A percentile compares a stretch with the other conserved stretches of the same genome.
Evolutionary conservation across 768 basidiomycete species (phyloP).

Genomic region (Kockovaella imperatae): DNA sequence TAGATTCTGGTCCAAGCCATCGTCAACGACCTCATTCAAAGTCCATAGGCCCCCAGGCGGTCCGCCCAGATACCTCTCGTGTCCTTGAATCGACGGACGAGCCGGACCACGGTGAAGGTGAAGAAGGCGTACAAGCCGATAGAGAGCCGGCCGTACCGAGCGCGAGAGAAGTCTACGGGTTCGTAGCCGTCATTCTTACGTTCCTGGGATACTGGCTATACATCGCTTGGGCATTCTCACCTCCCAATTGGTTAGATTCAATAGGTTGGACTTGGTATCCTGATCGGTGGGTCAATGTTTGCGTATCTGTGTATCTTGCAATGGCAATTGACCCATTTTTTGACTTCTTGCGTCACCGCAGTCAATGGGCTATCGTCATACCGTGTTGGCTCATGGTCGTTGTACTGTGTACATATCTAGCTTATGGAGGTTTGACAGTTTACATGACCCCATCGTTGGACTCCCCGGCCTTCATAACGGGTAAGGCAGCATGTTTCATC

Average conservation of each 20-base stretch:
- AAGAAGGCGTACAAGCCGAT: too few relatives aligned
- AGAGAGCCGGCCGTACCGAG: slow-evolving; percentile 33
- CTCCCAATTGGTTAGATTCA: slow-evolving; percentile 15
- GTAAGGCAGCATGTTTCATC: slow-evolving; percentile 13
- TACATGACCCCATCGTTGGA: slow-evolving; percentile 32
- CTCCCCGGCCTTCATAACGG: slow-evolving; percentile 30
- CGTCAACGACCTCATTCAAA: neutral
- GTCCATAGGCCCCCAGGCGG: neutral
- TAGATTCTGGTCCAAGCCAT: neutral
- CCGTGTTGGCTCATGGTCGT: slow-evolving; percentile 41
- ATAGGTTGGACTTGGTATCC: slow-evolving; percentile 40
- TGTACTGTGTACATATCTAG: slow-evolving; percentile 37
- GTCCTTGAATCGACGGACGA: too few relatives aligned
- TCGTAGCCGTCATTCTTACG: slow-evolving; percentile 38
- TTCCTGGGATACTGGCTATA: slow-evolving; percentile 27
- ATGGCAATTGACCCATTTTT: too few relatives aligned
- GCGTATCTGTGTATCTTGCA: too few relatives aligned
- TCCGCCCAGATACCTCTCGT: too few relatives aligned
- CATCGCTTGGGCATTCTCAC: slow-evolving; percentile 39
- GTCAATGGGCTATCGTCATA: slow-evolving; percentile 41
- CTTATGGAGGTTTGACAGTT: slow-evolving; percentile 32
- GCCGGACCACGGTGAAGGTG: neutral
- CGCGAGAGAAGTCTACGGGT: slow-evolving; percentile 37
- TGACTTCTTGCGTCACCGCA: slow-evolving; percentile 8
- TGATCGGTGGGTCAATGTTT: slow-evolving; percentile 30